Base-by-base conservation (phyloP, 208 protist species). In the Wallacemonas sp. region DNA sequence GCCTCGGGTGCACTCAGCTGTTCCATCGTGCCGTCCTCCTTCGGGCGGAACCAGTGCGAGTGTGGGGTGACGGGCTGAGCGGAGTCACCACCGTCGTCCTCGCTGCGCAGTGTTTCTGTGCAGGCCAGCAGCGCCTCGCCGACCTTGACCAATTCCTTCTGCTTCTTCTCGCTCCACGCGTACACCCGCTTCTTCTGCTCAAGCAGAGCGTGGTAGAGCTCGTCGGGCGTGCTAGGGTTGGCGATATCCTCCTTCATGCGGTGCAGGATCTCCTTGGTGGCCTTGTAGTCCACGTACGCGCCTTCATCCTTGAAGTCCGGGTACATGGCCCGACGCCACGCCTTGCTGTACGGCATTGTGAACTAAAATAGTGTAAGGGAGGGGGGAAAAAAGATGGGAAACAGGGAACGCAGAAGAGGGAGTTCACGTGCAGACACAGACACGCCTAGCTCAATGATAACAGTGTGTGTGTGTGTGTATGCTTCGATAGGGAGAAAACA, bases 271-370 rank as follows among this genome's bases (percentile, higher is more conserved):
- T 89, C 84, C 61, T 93, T 96, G 0, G 78, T 92, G 29, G 76
- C 79, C 61, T 96, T 96, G 82, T 96, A 93, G 47, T 94, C 85
- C 32, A 93, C 83, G 61, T 94, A 93, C 39, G 83, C 90, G 32
- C 84, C 81, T 19, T 93, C 57, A 8, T 89, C 86, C 56, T 75
- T 70, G 70, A 83, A 94, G 70, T 96, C 90, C 6, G 87, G 83
- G 75, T 92, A 94, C 80, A 93, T 86, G 49, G 86, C 85, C 43
- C 64, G 80, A 21, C 87, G 81, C 83, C 87, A 96, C 39, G 85
- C 87, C 55, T 96, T 94, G 70, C 84, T 91, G 62, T 85, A 93
- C 60, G 86, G 84, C 85, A 96, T 94, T 49, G 44, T 49, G 44
- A 49, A 26, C 27, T 24, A 68, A 47, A 26, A 54, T 19, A 16